A percentile compares a stretch with the other conserved stretches of the same genome.
Conservation (phyloP, 495 filamentous ascomycete species). For the Xeromyces bisporus region DNA sequence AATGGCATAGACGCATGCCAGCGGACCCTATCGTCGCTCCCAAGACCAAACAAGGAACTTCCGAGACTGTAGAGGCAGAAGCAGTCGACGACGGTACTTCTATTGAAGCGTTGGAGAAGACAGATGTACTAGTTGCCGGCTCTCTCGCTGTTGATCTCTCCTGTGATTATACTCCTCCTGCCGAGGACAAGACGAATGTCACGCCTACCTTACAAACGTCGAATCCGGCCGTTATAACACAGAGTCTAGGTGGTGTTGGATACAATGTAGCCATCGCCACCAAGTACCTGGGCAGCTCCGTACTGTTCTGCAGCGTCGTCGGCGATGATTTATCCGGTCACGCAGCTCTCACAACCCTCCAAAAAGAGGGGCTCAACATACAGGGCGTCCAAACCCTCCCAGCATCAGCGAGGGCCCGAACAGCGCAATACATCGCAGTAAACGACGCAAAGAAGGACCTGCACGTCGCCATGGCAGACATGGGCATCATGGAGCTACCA, state of each 20-base stretch:
- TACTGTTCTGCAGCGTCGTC: constrained; percentile 58
- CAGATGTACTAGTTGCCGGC: constrained; percentile 71
- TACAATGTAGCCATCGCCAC: constrained; percentile 77
- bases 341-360: constrained; percentile 45
- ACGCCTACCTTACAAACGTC: constrained; percentile 59
- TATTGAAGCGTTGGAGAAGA: constrained; percentile 9
- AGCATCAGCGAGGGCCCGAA: constrained; percentile 36
- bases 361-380: constrained; percentile 43
- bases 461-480: constrained; percentile 81
- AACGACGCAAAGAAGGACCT: constrained; percentile 74
- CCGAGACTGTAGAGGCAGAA: constrained; percentile 6
- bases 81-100: constrained; percentile 2
- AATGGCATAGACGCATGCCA: constrained; percentile 26
- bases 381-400: constrained; percentile 41
- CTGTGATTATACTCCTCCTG: constrained; percentile 51
- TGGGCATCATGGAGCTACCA: constrained; percentile 60
- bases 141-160: constrained; percentile 76
- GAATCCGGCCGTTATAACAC: constrained; percentile 62
- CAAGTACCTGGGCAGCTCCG: constrained; percentile 38
- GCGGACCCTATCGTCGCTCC: constrained; percentile 12
- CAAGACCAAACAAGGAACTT: constrained; percentile 7
- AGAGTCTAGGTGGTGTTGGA: constrained; percentile 86
- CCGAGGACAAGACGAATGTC: constrained; percentile 9
- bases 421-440: constrained; percentile 80
- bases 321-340: constrained; percentile 63